Conservation (phyloP, 1,284 basidiomycete genomes). For the Waitea zeae region DNA sequence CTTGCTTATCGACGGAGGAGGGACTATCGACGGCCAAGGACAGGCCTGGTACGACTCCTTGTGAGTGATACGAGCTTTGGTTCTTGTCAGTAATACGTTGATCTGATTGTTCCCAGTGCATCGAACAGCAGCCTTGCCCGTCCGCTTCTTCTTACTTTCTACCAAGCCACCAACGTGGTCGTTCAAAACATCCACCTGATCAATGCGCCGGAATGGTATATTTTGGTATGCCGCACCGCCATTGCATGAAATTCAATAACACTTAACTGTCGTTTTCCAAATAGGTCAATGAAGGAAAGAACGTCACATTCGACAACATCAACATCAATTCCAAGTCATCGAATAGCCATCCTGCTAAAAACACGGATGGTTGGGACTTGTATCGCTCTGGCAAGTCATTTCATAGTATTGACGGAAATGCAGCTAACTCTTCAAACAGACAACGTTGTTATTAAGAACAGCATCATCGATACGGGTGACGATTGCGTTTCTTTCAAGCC, state of each 20-base stretch:
- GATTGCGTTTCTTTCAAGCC: conserved; percentile 28
- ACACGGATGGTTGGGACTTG: conserved; percentile 51
- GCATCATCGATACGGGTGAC: too few species aligned
- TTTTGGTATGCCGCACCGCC: conserved; percentile 20
- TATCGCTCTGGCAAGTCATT: conserved; percentile 22
- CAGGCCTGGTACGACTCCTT: conserved; percentile 44
- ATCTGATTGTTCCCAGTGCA: conserved; percentile 18
- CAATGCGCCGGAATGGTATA: conserved; percentile 34
- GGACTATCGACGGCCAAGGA: conserved; percentile 40
- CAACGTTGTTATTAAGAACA: conserved; percentile 14
- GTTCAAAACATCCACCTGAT: conserved; percentile 28
- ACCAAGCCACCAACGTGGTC: conserved; percentile 32
- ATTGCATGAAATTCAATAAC: neutral
- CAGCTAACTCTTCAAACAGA: too few species aligned
- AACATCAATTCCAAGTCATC: conserved; percentile 20
- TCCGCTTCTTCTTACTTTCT: conserved; percentile 44
- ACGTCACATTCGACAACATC: conserved; percentile 25
- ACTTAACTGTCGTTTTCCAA: neutral
- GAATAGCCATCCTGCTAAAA: conserved; percentile 23
- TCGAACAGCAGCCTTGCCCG: conserved; percentile 27
- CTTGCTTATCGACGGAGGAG: conserved; percentile 36
- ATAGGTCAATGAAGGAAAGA: conserved; percentile 15
- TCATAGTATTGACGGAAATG: too few species aligned
- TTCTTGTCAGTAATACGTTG: neutral
- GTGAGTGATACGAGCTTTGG: conserved; percentile 14